A percentile compares a stretch with the other conserved stretches of the same genome.
Conservation (phyloP, 352 stramenopile genomes). For the Phytophthora syringae region DNA sequence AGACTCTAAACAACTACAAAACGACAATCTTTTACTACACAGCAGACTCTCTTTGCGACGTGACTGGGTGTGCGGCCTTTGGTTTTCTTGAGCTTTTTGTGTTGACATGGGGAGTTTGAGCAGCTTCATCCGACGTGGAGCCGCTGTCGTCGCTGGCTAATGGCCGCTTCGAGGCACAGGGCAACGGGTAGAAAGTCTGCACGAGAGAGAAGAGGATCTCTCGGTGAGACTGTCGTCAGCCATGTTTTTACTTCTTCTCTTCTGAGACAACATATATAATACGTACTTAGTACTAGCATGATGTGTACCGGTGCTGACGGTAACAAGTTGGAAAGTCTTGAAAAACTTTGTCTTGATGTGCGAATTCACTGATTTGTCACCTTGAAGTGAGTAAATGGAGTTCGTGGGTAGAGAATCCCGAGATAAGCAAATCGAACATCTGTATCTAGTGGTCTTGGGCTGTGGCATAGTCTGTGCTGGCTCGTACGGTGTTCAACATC, state of each 20-base stretch:
- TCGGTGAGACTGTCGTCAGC: background rate
- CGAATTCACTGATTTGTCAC: no score
- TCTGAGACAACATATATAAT: no score
- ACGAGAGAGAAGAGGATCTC: constrained; percentile 30
- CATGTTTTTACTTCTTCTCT: no score
- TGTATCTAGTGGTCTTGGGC: constrained; percentile 15
- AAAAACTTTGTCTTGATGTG: no score
- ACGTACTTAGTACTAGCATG: no score
- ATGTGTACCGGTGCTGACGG: no score
- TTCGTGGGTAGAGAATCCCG: no score
- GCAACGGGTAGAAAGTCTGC: constrained; percentile 23
- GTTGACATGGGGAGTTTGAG: background rate
- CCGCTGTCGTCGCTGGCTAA: constrained; percentile 12
- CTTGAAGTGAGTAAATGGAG: no score
- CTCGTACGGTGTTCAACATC: constrained; percentile 2
- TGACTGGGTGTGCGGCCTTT: constrained; percentile 35
- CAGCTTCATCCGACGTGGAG: constrained; percentile 15
- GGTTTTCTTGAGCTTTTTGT: constrained; percentile 22
- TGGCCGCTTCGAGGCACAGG: constrained; percentile 4
- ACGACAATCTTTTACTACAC: background rate
- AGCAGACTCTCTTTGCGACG: constrained; percentile 24
- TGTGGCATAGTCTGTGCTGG: constrained; percentile 10
- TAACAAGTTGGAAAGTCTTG: no score
- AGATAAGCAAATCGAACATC: constrained; percentile 29
- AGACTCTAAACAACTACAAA: background rate